A percentile compares a stretch with the other conserved stretches of the same genome.
Conservation (phyloP, 257 asterid genomes). For the Perilla frutescens region DNA sequence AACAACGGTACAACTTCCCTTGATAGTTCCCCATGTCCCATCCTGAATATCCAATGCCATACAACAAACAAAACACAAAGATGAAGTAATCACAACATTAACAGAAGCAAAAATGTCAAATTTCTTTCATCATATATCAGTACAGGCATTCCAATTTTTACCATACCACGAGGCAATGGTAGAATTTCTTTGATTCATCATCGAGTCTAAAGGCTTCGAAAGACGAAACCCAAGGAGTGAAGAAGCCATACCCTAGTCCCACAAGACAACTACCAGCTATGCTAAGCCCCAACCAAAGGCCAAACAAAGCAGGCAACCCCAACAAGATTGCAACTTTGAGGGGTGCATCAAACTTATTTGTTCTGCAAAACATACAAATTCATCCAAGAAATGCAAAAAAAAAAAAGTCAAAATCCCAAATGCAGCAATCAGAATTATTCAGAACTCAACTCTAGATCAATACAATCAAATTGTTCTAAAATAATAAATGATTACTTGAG, state of each 20-base stretch:
- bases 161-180: slow-evolving; percentile 77
- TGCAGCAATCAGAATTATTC: slow-evolving; percentile 3
- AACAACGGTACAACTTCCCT: slow-evolving; percentile 87
- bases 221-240: slow-evolving; percentile 91
- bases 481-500: slow-evolving; percentile 55
- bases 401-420: neutral
- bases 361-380: slow-evolving; percentile 48
- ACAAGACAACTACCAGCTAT: slow-evolving; percentile 78
- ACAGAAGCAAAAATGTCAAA: neutral
- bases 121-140: neutral
- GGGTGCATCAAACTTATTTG: slow-evolving; percentile 74
- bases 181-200: slow-evolving; percentile 56
- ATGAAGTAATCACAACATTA: slow-evolving; percentile 10
- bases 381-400: slow-evolving; percentile 1
- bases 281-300: slow-evolving; percentile 86
- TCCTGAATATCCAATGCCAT: slow-evolving; percentile 55
- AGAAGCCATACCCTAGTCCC: slow-evolving; percentile 91
- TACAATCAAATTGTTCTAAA: neutral
- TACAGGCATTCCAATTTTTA: neutral
- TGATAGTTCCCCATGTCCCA: slow-evolving; percentile 88
- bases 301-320: slow-evolving; percentile 81
- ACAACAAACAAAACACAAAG: neutral
- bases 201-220: slow-evolving; percentile 89
- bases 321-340: slow-evolving; percentile 77
- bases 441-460: slow-evolving; percentile 20